phyloP scores from a whole-genome alignment of 371 early-diverging fungal species.

The Mortierella sp. region DNA sequence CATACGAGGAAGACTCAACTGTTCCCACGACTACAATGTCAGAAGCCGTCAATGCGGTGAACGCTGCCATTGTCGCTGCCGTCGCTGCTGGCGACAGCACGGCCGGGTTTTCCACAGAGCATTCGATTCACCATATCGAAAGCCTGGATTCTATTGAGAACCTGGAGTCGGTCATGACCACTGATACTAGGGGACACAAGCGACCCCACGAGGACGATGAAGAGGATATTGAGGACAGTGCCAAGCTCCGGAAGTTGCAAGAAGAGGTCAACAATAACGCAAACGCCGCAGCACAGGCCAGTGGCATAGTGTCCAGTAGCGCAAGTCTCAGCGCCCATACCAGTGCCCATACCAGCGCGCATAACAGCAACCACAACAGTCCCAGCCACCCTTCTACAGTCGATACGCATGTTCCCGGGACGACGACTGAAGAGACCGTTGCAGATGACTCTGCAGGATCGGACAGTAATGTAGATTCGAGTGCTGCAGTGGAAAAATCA shows the following conservation, averaged over 20 bases:
- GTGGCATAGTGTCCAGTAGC: conserved; percentile 31
- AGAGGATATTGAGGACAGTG: conserved; percentile 41
- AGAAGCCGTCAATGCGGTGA: conserved; percentile 44
- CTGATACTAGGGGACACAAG: conserved; percentile 24
- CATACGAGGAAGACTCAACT: conserved; percentile 27
- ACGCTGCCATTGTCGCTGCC: conserved; percentile 53
- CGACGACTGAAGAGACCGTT: neutral
- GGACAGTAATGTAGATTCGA: neutral
- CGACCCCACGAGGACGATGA: conserved; percentile 41
- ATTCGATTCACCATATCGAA: neutral
- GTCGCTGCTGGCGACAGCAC: conserved; percentile 47
- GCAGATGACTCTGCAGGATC: neutral
- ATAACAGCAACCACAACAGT: conserved; percentile 24
- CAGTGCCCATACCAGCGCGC: conserved; percentile 18
- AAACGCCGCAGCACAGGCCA: conserved; percentile 44
- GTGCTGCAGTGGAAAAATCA: neutral
- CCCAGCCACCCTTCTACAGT: conserved; percentile 20
- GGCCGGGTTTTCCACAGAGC: conserved; percentile 22
- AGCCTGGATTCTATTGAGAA: conserved; percentile 13
- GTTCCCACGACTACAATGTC: conserved; percentile 48
- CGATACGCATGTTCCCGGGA: conserved; percentile 19
- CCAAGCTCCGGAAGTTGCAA: conserved; percentile 50
- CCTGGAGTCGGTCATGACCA: conserved; percentile 14
- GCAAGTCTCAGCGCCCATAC: conserved; percentile 12
- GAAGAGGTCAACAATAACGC: conserved; percentile 53